Percentiles rank a stretch among this genome's conserved stretches.
These are phyloP conservation scores for Citrullus amarus DNA, from an alignment of 306 rosid species.

Conservation along the genomic window DNA sequence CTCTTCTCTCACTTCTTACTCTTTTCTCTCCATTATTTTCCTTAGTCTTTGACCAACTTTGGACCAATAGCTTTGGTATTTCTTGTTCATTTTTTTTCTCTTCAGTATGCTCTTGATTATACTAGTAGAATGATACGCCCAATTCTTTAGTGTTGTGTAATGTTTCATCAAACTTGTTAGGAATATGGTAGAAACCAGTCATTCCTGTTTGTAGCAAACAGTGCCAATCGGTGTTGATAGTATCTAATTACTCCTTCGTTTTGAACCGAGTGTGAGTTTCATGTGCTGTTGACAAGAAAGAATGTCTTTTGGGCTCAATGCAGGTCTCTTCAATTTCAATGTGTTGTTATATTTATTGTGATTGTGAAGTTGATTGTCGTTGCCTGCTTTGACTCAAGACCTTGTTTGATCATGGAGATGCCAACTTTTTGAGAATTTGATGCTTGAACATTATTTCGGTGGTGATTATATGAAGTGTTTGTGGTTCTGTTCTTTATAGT, in stretches of 20 bases:
- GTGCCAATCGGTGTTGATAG: neutral
- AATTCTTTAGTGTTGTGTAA: neutral
- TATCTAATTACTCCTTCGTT: neutral
- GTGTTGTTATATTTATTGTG: neutral
- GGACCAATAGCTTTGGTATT: neutral
- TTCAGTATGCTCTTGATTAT: neutral
- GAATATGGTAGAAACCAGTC: neutral
- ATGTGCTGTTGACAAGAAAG: neutral
- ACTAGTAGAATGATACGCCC: neutral
- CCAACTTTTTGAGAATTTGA: neutral
- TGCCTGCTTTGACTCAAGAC: neutral
- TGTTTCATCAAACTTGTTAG: neutral
- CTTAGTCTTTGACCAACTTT: neutral
- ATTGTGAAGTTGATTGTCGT: neutral
- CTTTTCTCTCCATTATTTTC: neutral
- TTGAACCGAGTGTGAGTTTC: neutral
- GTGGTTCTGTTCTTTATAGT: neutral
- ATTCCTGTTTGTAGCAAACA: neutral
- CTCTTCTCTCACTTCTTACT: neutral
- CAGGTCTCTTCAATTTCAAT: neutral
- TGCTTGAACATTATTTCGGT: neutral
- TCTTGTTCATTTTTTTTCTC: neutral
- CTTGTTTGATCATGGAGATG: neutral
- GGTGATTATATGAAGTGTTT: neutral
- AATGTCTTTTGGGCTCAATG: neutral